Conservation (phyloP, 371 early-diverging fungal genomes). For the Mortierella sp. region DNA sequence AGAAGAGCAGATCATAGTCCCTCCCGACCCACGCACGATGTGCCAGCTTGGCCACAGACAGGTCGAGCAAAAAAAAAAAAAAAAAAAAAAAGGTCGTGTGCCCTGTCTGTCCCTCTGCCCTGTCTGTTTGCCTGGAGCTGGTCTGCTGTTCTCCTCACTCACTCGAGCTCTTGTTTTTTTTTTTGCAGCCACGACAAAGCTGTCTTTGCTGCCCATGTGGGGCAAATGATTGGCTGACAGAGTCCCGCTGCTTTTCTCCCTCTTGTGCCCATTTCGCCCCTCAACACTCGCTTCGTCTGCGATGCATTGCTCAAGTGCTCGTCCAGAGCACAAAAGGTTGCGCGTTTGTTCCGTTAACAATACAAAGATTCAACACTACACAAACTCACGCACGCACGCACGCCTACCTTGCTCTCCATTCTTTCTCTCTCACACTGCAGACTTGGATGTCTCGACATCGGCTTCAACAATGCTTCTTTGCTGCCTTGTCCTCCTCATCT, state of each 20-base stretch:
- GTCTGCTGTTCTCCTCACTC: too few relatives aligned
- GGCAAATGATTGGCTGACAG: conserved; percentile 23
- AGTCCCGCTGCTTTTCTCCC: conserved; percentile 4
- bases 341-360: neutral
- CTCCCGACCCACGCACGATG: neutral
- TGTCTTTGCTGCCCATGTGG: conserved; percentile 20
- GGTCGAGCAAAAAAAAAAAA: neutral
- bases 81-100: neutral
- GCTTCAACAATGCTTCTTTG: conserved; percentile 25
- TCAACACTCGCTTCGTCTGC: conserved; percentile 14
- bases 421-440: neutral
- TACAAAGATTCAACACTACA: neutral
- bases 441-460: conserved; percentile 12
- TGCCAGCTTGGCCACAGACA: too few relatives aligned
- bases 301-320: neutral
- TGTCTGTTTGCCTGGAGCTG: neutral
- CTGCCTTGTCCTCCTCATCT: conserved; percentile 13
- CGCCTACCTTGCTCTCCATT: neutral
- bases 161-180: too few relatives aligned
- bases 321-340: conserved; percentile 4
- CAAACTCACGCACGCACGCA: neutral
- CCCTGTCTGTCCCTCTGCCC: neutral
- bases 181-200: too few relatives aligned
- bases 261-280: conserved; percentile 14
- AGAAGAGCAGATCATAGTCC: neutral